Evolutionary conservation across 441 rosid species (phyloP), one percentile per base, ranked within the genome.

Genomic region (Capsella rubella): DNA sequence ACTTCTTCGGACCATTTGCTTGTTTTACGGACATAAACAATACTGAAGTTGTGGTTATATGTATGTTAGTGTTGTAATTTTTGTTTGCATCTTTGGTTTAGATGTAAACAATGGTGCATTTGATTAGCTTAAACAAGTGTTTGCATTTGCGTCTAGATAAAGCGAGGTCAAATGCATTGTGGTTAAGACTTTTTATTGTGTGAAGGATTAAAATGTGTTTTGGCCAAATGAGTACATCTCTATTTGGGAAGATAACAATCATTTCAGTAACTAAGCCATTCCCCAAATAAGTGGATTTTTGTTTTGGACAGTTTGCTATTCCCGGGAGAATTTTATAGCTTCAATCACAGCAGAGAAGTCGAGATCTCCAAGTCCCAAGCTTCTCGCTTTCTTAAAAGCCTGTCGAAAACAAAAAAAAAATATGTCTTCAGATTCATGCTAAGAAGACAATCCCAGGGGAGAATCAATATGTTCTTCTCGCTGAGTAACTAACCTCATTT

Each of bases 331-430:
- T 81, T 85, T 92, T 78, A 90, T 79, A 6, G 83, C 79, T 82
- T 95, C 97, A 43, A 77, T 76, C 67, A 92, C 96, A 51, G 99
- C 97, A 18, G 99, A 89, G 81, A 92, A 92, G 81, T 95, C 99
- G 0, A 70, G 84, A 67, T 95, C 96, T 64, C 90, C 99, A 8
- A 92, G 75, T 39, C 93, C 97, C 87, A 95, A 72, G 87, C 93
- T 84, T 78, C 92, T 85, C 8, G 96, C 99, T 83, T 87, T 94
- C 84, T 92, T 94, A 83, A 89, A 95, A 15, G 90, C 91, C 97
- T 94, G 82, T 78, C 45, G 43, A 4, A 25, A 37, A 54, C 10
- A 14, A 3, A 60, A 15, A 61, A 61, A 15, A 18, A 14, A 11
- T 3, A 8, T 6, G 16, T 39, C 13, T 62, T 37, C 10, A 63